Evolutionary conservation across 768 basidiomycete species (phyloP).

Genomic region (Sarcomyxa edulis): DNA sequence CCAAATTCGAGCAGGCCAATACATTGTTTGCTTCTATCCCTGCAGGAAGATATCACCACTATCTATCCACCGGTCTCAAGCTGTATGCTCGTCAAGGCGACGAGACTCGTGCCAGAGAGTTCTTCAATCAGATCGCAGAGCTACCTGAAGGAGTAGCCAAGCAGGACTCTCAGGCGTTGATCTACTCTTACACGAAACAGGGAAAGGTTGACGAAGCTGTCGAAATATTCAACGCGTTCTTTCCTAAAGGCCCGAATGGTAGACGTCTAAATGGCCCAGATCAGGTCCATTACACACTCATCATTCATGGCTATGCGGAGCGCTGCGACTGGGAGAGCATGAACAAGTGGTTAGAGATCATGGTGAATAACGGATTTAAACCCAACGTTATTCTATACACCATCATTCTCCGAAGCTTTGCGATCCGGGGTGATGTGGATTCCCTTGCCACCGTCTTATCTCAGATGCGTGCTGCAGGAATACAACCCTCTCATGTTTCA

Average conservation of each 20-base stretch:
- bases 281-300: conserved; percentile 46
- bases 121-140: conserved; percentile 31
- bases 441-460: conserved; percentile 44
- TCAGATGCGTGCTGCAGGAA: conserved; percentile 52
- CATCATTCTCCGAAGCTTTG: conserved; percentile 54
- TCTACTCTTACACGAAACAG: conserved; percentile 51
- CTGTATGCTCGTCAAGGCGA: conserved; percentile 52
- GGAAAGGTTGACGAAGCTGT: conserved; percentile 36
- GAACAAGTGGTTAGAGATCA: conserved; percentile 47
- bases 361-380: conserved; percentile 40
- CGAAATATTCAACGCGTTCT: conserved; percentile 50
- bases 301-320: conserved; percentile 51
- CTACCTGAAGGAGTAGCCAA: conserved; percentile 18
- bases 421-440: conserved; percentile 47
- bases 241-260: conserved; percentile 22
- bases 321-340: conserved; percentile 42
- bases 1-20: conserved; percentile 37
- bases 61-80: conserved; percentile 42
- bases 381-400: conserved; percentile 58
- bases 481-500: conserved; percentile 41
- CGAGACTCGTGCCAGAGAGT: conserved; percentile 32
- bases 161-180: conserved; percentile 35
- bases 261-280: conserved; percentile 23
- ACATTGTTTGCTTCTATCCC: conserved; percentile 30
- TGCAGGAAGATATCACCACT: conserved; percentile 12